Conservation (phyloP, 2,329 filamentous ascomycete species). For the Periconia macrospinosa region DNA sequence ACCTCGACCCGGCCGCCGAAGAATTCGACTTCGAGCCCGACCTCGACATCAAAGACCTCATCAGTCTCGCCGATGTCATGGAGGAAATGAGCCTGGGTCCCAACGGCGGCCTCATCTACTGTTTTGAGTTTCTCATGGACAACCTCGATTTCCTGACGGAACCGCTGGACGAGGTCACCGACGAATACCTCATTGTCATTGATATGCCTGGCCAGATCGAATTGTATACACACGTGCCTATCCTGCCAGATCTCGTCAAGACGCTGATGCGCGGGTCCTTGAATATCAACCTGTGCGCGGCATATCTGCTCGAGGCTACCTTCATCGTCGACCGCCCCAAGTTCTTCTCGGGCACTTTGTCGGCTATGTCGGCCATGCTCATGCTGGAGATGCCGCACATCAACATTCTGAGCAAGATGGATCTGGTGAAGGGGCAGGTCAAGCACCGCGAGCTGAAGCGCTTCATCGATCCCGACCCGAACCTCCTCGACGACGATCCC, state of each 20-base stretch:
- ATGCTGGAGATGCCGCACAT: conserved; percentile 97
- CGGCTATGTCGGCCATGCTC: conserved; percentile 98
- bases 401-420: conserved; percentile 97
- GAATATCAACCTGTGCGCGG: conserved; percentile 88
- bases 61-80: conserved; percentile 94
- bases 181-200: conserved; percentile 96
- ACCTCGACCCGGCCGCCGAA: conserved; percentile 95
- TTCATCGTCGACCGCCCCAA: conserved; percentile 96
- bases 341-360: conserved; percentile 94
- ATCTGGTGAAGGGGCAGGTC: conserved; percentile 87
- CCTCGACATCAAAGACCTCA: conserved; percentile 93
- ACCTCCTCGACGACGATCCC: conserved; percentile 79
- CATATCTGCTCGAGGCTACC: conserved; percentile 92
- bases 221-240: conserved; percentile 94
- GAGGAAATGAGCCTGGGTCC: conserved; percentile 88
- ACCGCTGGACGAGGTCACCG: conserved; percentile 79
- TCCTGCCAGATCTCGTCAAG: conserved; percentile 81
- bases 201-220: conserved; percentile 99
- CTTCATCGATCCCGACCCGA: conserved; percentile 84
- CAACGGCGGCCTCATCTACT: conserved; percentile 92
- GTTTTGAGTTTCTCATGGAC: conserved; percentile 93
- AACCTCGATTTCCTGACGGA: conserved; percentile 92
- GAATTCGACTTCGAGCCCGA: conserved; percentile 89
- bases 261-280: conserved; percentile 80
- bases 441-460: conserved; percentile 85